These are phyloP conservation scores for Daldinia loculata DNA, from an alignment of 495 filamentous ascomycete species.

Conservation along the genomic window DNA sequence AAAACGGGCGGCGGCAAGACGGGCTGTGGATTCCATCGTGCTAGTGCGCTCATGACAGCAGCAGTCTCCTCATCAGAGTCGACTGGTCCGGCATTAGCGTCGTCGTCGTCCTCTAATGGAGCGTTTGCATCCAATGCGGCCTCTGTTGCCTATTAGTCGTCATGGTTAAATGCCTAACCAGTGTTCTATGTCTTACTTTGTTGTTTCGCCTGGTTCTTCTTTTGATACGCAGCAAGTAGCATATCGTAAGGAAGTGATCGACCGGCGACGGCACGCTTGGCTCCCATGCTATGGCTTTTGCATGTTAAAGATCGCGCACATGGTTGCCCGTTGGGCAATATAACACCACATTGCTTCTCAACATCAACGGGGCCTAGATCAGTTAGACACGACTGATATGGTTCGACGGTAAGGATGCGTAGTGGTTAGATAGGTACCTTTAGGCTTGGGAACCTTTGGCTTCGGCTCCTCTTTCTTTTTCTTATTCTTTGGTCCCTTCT, in stretches of 20 bases:
- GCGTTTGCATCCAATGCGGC: constrained; percentile 93
- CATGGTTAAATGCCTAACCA: not conserved
- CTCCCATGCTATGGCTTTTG: constrained; percentile 96
- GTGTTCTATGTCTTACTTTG: constrained; percentile 69
- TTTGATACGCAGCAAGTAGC: constrained; percentile 92
- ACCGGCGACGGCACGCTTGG: constrained; percentile 90
- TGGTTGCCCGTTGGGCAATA: constrained; percentile 79
- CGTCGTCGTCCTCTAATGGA: constrained; percentile 87
- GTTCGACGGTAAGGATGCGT: constrained; percentile 11
- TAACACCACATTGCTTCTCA: constrained; percentile 95
- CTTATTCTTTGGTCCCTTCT: constrained; percentile 80
- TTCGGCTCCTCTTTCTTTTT: constrained; percentile 98
- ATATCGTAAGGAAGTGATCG: constrained; percentile 94
- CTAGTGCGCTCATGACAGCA: constrained; percentile 83
- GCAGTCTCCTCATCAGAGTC: constrained; percentile 95
- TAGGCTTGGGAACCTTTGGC: constrained; percentile 84
- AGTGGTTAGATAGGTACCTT: constrained; percentile 61
- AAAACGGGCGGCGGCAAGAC: constrained; percentile 70
- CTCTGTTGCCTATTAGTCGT: constrained; percentile 63
- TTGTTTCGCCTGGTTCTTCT: constrained; percentile 98
- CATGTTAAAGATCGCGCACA: constrained; percentile 94
- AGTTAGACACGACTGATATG: constrained; percentile 29
- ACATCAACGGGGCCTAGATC: constrained; percentile 87
- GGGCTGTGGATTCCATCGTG: constrained; percentile 77
- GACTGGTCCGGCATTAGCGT: constrained; percentile 72